phyloP scores from a whole-genome alignment of 73 alveolate species.

The Stentor roeselii region DNA sequence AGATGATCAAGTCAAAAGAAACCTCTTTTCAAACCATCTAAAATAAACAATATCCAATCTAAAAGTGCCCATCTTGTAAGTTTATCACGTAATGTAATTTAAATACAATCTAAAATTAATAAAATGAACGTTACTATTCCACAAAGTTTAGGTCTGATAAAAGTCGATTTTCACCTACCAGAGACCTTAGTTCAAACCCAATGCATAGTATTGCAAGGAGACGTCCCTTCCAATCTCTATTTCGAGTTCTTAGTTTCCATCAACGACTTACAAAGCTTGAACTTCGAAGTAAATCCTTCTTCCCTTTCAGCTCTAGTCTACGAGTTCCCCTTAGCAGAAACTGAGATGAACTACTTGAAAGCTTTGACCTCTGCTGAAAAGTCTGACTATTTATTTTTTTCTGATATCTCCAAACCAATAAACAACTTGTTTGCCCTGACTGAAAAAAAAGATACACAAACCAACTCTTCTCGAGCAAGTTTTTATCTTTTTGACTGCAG shows the following conservation, averaged over 20 bases:
- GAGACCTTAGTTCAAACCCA: conserved; percentile 3
- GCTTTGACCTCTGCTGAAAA: neutral
- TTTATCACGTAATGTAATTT: too few relatives aligned
- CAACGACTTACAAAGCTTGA: neutral
- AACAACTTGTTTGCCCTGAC: neutral
- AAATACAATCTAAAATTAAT: too few relatives aligned
- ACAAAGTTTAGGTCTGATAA: too few relatives aligned
- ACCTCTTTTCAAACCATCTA: too few relatives aligned
- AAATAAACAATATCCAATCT: too few relatives aligned
- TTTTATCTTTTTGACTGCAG: neutral
- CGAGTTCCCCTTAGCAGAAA: neutral
- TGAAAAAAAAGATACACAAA: neutral
- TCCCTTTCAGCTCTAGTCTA: neutral
- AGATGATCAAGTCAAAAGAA: too few relatives aligned
- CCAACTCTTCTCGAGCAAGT: neutral
- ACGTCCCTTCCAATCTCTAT: neutral
- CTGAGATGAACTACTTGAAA: neutral
- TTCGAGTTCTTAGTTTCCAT: neutral
- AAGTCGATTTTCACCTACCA: too few relatives aligned
- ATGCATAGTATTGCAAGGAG: neutral
- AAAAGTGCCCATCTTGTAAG: too few relatives aligned
- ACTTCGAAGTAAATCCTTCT: neutral
- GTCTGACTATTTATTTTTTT: neutral
- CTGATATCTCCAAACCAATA: neutral
- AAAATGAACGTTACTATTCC: too few relatives aligned